Conservation (phyloP, 176 grass and related monocot genomes). For the Rhynchospora breviuscula region DNA sequence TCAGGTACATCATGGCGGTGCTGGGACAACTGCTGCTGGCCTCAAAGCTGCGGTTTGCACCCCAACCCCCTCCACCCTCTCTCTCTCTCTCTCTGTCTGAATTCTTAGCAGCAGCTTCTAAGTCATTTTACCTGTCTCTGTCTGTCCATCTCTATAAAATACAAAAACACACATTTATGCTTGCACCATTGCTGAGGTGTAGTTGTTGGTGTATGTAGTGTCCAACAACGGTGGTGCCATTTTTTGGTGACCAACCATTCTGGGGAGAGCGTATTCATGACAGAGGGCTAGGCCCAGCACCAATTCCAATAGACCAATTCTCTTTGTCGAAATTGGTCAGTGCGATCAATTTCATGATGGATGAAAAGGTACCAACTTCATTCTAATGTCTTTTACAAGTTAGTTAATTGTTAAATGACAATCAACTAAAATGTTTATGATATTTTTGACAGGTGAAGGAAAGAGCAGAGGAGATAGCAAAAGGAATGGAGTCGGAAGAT, state of each 20-base stretch:
- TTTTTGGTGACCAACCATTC: conserved; percentile 94
- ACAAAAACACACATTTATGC: neutral
- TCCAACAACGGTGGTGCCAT: conserved; percentile 91
- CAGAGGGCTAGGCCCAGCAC: conserved; percentile 70
- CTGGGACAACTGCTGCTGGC: conserved; percentile 94
- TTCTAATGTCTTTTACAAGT: neutral
- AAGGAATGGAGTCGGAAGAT: conserved; percentile 34
- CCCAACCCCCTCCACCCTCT: too few relatives aligned
- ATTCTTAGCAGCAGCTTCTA: neutral
- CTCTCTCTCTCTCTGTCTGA: neutral
- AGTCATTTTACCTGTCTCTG: neutral
- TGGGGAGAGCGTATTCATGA: conserved; percentile 91
- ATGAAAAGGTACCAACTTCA: conserved; percentile 38
- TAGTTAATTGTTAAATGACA: neutral
- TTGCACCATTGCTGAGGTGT: neutral
- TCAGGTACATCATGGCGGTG: conserved; percentile 97
- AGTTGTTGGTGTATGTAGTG: conserved; percentile 48
- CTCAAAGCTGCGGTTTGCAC: conserved; percentile 68
- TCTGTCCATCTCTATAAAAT: neutral
- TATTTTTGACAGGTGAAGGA: conserved; percentile 31
- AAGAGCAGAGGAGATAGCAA: conserved; percentile 30
- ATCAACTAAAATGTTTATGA: neutral
- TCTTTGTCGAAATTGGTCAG: conserved; percentile 61
- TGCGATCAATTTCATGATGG: conserved; percentile 77
- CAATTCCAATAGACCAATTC: conserved; percentile 86